Conservation (phyloP, 2,329 filamentous ascomycete genomes). For the Fusarium scirpi region DNA sequence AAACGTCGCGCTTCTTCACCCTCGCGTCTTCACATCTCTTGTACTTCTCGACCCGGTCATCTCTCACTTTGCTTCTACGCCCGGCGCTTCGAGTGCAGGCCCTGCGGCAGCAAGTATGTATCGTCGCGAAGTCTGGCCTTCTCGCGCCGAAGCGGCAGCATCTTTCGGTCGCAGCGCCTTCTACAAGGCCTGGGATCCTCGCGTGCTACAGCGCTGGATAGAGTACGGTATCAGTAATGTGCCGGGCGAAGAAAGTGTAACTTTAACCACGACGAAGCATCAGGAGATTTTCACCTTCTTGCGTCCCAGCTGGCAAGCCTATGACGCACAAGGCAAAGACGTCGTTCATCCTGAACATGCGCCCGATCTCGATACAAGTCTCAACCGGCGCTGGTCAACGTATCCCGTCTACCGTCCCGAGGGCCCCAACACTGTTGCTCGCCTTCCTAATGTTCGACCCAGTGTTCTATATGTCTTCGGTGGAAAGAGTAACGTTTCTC, state of each 20-base stretch:
- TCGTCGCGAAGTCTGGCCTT: constrained; percentile 86
- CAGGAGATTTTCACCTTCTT: constrained; percentile 83
- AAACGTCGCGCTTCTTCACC: constrained; percentile 80
- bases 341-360: constrained; percentile 56
- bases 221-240: constrained; percentile 79
- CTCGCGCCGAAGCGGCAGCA: constrained; percentile 73
- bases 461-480: constrained; percentile 78
- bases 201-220: constrained; percentile 75
- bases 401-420: constrained; percentile 78
- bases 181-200: constrained; percentile 84
- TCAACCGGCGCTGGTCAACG: constrained; percentile 51
- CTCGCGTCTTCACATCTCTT: constrained; percentile 80
- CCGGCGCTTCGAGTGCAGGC: constrained; percentile 51
- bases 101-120: constrained; percentile 72
- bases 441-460: constrained; percentile 72
- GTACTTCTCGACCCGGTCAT: constrained; percentile 90
- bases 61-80: constrained; percentile 57
- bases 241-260: constrained; percentile 64
- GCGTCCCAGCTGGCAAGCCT: constrained; percentile 67
- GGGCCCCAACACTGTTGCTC: constrained; percentile 64
- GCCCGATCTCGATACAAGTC: constrained; percentile 60
- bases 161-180: constrained; percentile 75
- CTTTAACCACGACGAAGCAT: constrained; percentile 84
- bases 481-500: constrained; percentile 67
- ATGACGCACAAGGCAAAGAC: constrained; percentile 52